Percentiles rank a stretch among this genome's conserved stretches.
phyloP scores from a whole-genome alignment of 306 rosid species.

The Vigna angularis region DNA sequence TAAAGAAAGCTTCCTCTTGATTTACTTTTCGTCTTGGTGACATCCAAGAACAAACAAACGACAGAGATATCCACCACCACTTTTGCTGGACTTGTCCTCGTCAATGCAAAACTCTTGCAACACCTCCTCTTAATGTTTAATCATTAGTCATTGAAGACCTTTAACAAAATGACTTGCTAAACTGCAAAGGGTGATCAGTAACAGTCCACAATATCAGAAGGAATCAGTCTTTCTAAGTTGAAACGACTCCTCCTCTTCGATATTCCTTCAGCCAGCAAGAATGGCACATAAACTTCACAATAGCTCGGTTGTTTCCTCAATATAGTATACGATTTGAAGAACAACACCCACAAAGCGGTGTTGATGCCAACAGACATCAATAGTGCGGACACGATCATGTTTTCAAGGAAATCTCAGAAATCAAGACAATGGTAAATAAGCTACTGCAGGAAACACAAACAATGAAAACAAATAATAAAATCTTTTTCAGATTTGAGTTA shows the following conservation, averaged over 20 bases:
- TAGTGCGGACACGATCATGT: constrained; percentile 88
- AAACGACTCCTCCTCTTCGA: constrained; percentile 56
- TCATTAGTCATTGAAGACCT: neutral
- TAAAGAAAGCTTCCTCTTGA: neutral
- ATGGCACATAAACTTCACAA: constrained; percentile 74
- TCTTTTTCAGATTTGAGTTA: neutral
- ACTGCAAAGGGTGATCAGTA: neutral
- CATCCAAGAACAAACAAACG: constrained; percentile 4
- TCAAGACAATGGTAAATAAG: constrained; percentile 10
- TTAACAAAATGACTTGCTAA: neutral
- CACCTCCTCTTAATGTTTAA: neutral
- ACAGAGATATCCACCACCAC: neutral
- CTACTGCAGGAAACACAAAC: constrained; percentile 46
- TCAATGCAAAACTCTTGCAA: constrained; percentile 23
- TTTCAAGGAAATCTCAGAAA: constrained; percentile 34
- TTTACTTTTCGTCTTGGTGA: constrained; percentile 33
- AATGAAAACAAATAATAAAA: neutral
- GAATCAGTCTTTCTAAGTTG: constrained; percentile 80
- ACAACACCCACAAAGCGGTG: constrained; percentile 75
- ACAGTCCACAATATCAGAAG: constrained; percentile 45
- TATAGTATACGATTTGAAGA: constrained; percentile 75
- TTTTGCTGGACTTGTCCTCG: constrained; percentile 13
- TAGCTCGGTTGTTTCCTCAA: constrained; percentile 82
- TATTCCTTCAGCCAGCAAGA: constrained; percentile 72
- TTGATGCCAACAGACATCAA: constrained; percentile 85